Evolutionary conservation across 305 asterid genomes (phyloP).

Genomic region (Fraxinus greggii): DNA sequence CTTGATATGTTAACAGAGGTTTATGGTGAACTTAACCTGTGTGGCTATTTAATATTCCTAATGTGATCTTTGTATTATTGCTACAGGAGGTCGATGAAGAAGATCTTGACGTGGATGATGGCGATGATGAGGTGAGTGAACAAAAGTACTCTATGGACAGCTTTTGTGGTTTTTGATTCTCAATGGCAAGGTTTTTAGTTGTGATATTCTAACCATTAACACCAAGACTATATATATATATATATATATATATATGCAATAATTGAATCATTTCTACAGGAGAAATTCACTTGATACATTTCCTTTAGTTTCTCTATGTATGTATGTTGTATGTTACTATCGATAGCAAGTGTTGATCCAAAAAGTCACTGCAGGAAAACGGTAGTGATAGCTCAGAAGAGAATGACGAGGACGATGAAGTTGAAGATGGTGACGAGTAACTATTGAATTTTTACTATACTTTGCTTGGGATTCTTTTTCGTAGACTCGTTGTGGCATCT

Average conservation of each 20-base stretch:
- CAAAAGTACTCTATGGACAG: neutral
- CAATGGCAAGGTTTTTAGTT: neutral
- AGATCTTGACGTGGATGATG: slow-evolving; percentile 4
- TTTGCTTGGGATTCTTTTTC: neutral
- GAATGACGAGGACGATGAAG: neutral
- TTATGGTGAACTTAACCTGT: neutral
- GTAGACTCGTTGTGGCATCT: neutral
- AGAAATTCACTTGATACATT: neutral
- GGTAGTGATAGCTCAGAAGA: slow-evolving; percentile 1
- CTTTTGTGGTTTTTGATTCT: neutral
- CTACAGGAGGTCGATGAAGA: slow-evolving; percentile 15
- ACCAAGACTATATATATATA: neutral
- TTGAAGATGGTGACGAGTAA: neutral
- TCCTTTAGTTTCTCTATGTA: neutral
- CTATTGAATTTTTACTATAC: neutral
- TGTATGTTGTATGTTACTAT: neutral
- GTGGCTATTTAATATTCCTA: neutral
- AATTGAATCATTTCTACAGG: neutral
- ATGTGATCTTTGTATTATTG: neutral
- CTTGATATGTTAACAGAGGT: neutral
- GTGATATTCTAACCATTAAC: neutral
- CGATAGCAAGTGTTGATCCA: neutral
- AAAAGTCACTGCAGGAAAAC: slow-evolving; percentile 2
- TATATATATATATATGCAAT: neutral
- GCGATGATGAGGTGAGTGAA: slow-evolving; percentile 7